Percentiles rank a stretch among this genome's conserved stretches.
These are phyloP conservation scores for Suillus americanus DNA, from an alignment of 768 basidiomycete genomes.

Conservation along the genomic window DNA sequence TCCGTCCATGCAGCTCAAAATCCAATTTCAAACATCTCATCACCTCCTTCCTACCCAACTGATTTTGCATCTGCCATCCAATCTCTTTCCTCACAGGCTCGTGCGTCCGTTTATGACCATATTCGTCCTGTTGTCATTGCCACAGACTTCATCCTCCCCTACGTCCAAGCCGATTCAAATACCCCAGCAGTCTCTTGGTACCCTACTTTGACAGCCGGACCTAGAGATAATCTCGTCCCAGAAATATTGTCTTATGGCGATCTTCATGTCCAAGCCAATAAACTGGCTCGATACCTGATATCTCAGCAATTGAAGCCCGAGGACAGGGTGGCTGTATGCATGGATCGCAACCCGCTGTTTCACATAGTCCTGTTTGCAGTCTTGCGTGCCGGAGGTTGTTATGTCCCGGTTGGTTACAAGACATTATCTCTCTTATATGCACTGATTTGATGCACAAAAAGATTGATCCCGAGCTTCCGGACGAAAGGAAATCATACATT, in stretches of 20 bases:
- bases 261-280: slow-evolving; percentile 37
- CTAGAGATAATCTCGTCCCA: not conserved
- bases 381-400: slow-evolving; percentile 49
- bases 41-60: slow-evolving; percentile 9
- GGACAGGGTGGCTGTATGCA: slow-evolving; percentile 46
- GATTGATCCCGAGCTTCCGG: slow-evolving; percentile 52
- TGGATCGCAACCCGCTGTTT: slow-evolving; percentile 41
- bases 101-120: slow-evolving; percentile 15
- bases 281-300: slow-evolving; percentile 43
- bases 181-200: slow-evolving; percentile 25
- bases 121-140: slow-evolving; percentile 20
- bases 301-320: slow-evolving; percentile 34
- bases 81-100: slow-evolving; percentile 13
- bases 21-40: slow-evolving; percentile 9
- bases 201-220: slow-evolving; percentile 11
- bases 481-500: slow-evolving; percentile 46
- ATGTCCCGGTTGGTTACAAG: slow-evolving; percentile 43
- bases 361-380: slow-evolving; percentile 44
- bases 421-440: not conserved
- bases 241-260: slow-evolving; percentile 32
- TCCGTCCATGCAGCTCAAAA: slow-evolving; percentile 6
- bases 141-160: slow-evolving; percentile 24
- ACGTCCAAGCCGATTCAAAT: slow-evolving; percentile 16
- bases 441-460: slow-evolving; percentile 15
- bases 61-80: slow-evolving; percentile 19